Conservation (phyloP, 164 flowering plant species). For the Warburgia ugandensis region DNA sequence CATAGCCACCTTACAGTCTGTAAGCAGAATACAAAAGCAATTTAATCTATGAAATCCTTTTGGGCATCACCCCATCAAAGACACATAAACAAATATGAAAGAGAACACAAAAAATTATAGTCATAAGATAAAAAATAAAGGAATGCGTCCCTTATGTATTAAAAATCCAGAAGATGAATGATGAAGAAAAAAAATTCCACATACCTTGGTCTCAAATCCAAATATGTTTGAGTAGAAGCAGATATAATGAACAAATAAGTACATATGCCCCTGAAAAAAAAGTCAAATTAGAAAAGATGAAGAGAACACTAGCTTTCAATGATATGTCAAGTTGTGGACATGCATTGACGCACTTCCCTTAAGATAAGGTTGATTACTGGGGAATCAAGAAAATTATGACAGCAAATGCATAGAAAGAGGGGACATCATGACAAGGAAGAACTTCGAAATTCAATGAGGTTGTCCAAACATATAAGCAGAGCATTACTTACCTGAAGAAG, state of each 20-base stretch:
- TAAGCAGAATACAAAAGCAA: too few species aligned
- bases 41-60: too few species aligned
- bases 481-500: constrained; percentile 73
- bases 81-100: too few species aligned
- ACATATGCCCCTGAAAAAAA: constrained; percentile 82
- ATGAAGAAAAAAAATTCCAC: background rate
- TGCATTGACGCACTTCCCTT: background rate
- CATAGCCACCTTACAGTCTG: too few species aligned
- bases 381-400: too few species aligned
- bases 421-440: background rate
- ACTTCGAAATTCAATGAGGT: background rate
- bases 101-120: too few species aligned
- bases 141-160: background rate
- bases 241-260: constrained; percentile 63
- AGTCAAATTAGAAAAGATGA: background rate
- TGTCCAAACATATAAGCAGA: too few species aligned
- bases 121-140: background rate
- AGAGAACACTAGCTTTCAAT: background rate
- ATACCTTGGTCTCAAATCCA: constrained; percentile 97
- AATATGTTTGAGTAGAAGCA: constrained; percentile 96
- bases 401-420: background rate
- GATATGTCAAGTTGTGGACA: background rate
- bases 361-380: too few species aligned
- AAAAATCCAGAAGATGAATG: background rate
- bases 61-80: too few species aligned